These are phyloP conservation scores for Fereydounia khargensis DNA, from an alignment of 1,284 basidiomycete genomes.

Conservation along the genomic window DNA sequence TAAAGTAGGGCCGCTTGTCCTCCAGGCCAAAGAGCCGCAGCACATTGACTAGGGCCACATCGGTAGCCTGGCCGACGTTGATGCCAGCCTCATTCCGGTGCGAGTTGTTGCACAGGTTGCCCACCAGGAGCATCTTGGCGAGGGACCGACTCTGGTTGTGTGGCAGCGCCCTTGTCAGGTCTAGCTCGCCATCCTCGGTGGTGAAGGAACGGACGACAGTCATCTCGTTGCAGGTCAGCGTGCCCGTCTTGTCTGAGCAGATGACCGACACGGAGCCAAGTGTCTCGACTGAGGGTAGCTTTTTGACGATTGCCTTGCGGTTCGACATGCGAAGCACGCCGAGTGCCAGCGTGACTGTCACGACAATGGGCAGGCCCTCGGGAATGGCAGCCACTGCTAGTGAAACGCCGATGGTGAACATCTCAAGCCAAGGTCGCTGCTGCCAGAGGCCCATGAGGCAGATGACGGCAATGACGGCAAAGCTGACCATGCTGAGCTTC, in stretches of 20 bases:
- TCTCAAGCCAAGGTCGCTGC: conserved; percentile 85
- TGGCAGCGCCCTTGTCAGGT: conserved; percentile 60
- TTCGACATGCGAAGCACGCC: conserved; percentile 92
- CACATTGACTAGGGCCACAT: conserved; percentile 85
- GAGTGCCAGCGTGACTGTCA: conserved; percentile 90
- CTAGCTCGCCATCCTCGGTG: conserved; percentile 72
- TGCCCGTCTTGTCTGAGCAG: conserved; percentile 97
- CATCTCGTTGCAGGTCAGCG: conserved; percentile 91
- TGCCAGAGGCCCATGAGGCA: conserved; percentile 87
- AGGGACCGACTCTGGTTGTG: conserved; percentile 60
- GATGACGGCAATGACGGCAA: conserved; percentile 88
- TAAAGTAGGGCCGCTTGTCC: conserved; percentile 72
- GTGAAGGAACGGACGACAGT: conserved; percentile 84
- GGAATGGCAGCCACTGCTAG: conserved; percentile 95
- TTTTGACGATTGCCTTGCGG: conserved; percentile 93
- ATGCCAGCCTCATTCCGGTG: conserved; percentile 70
- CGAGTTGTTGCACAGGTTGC: conserved; percentile 63
- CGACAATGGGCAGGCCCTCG: conserved; percentile 93
- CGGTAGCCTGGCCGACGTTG: conserved; percentile 85
- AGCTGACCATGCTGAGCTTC: conserved; percentile 83
- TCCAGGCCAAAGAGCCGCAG: conserved; percentile 69
- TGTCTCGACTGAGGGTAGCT: conserved; percentile 89
- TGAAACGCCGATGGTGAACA: conserved; percentile 98
- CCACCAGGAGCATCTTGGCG: conserved; percentile 69
- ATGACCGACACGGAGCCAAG: conserved; percentile 91